A percentile compares a stretch with the other conserved stretches of the same genome.
phyloP scores from a whole-genome alignment of 2,329 filamentous ascomycete genomes.

The Emericellopsis cladophorae region DNA sequence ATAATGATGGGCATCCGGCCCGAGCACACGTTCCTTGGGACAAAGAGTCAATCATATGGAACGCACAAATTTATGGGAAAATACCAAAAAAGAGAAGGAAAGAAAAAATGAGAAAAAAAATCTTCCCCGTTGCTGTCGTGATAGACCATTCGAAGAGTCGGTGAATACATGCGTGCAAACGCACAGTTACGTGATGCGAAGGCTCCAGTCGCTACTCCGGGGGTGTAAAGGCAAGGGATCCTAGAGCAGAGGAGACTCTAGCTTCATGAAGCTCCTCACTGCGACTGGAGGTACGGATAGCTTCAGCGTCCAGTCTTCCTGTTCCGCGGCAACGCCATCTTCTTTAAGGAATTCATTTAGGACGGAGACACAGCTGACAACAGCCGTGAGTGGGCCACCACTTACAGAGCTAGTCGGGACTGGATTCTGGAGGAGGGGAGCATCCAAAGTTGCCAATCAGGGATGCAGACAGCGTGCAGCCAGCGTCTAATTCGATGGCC shows the following conservation, averaged over 20 bases:
- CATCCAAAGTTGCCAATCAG: conserved; percentile 1
- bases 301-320: no score
- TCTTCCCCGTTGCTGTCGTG: no score
- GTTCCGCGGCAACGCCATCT: no score
- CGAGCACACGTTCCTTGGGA: background rate
- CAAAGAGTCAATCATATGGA: background rate
- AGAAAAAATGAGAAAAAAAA: no score
- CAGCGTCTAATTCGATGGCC: conserved; percentile 3
- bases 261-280: no score
- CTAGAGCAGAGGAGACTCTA: no score
- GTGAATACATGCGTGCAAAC: background rate
- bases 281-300: no score
- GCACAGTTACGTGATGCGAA: background rate
- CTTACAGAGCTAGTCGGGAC: background rate
- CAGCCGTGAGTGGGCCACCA: background rate
- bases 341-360: background rate
- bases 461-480: conserved; percentile 2
- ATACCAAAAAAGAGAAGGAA: no score
- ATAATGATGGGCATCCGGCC: background rate
- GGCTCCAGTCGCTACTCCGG: background rate
- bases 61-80: no score
- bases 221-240: background rate
- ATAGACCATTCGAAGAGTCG: background rate
- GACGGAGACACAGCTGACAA: background rate
- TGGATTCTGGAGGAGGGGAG: conserved; percentile 1